Base-by-base conservation (phyloP, 2,329 filamentous ascomycete species). In the Myriosclerotinia duriaeana region DNA sequence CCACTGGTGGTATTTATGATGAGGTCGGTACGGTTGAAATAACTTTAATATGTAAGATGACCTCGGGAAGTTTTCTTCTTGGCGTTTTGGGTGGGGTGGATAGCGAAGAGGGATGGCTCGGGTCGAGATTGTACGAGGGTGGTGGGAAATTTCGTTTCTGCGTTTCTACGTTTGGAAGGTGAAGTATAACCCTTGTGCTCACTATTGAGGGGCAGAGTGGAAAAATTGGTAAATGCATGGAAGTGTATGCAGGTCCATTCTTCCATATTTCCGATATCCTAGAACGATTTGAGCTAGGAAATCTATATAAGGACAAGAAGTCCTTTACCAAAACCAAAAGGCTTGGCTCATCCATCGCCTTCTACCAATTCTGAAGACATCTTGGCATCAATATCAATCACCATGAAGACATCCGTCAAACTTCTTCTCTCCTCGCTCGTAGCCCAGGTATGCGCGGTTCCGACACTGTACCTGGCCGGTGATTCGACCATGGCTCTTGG, bases 401-500 rank as follows among this genome's bases (percentile, higher is more conserved):
- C 56, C 53, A 64, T 64, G 62, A 56, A 64, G 40, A 30, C 5
- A 20, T 56, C 62, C 11, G n/a, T 55, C 3, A 52, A 17, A 38
- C 12, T 40, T 38, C n/a, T 64, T 48, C 55, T 66, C 30, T 44
- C 55, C 36, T 44, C 26, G 12, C 30, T 66, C 44, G 64, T 30
- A 5, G 55, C 64, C 12, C 55, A 65, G 46, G 64, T 46, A 53
- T 66, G 55, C 8, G 64, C 64, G 4, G 48, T 63, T 11, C 72
- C 73, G 14, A 85, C 81, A 0, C 77, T 86, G 26, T 85, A 85
- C 71, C 78, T 87, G 48, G 84, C 83, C 11, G 86, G 86, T 44
- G 86, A 89, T 73, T 86, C 84, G 20, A 88, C 86, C 0, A 88
- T 87, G 84, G 84, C 84, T 2, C 76, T 74, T 52, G 78, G 75